Evolutionary conservation across 805 yeast genomes (phyloP), one percentile per base, ranked within the genome.

Genomic region (Wickerhamiella slavikovae): DNA sequence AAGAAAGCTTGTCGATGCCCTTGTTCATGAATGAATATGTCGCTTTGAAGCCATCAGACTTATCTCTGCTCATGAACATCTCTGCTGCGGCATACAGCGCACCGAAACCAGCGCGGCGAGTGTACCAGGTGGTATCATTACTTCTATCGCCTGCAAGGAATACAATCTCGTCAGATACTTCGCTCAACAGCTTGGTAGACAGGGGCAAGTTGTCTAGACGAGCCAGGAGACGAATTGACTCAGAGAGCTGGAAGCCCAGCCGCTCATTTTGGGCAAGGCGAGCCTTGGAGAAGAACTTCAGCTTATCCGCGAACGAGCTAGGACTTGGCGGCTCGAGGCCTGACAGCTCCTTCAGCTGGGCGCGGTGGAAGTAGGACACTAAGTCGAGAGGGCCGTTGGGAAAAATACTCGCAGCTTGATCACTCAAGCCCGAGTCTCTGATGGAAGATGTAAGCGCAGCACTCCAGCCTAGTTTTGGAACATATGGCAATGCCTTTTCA

Each of bases 101-200:
- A 15, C 77, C 64, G 11, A 85, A 47, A 6, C 76, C 64, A 11
- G 74, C 55, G 38, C 98, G 60, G 45, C 82, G 77, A n/a, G 91
- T 58, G 50, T 85, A 85, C 98, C 98, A 85, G 3, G 79, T 74
- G 47, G 76, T 71, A 49, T 80, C 93, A 13, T 55, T 70, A 14
- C 89, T 65, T 30, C 51, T 44, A 46, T 83, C 95, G 8, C 83
- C 89, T 0, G 93, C 70, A 40, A 67, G 69, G 49, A 54, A 80
- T 26, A 78, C 66, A 35, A 85, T 60, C 46, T 89, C 96, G 52
- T 85, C 96, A 9, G 80, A 62, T 32, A 83, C 58, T 30, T 66
- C 62, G 40, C 71, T 75, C 33, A 89, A 62, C 44, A 79, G 91
- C 22, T 64, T 65, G 29, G 76, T 41, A 0, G 89, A 66, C 17